phyloP scores from a whole-genome alignment of 2,329 filamentous ascomycete species.

The Massarina eburnea region DNA sequence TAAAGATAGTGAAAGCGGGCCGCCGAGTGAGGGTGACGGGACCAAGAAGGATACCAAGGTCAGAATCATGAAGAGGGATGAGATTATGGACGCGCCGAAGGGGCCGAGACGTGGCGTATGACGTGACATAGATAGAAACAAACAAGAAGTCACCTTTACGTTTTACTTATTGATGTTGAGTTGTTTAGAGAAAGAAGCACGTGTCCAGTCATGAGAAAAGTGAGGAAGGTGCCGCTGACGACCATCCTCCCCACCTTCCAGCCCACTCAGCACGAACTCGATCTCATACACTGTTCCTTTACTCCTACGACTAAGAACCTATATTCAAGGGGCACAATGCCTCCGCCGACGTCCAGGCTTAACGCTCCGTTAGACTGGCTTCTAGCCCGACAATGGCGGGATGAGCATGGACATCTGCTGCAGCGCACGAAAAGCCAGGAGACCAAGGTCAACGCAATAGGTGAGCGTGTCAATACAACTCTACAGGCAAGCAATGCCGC shows the following conservation, averaged over 20 bases:
- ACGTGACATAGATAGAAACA: constrained; percentile 26
- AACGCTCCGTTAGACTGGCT: background rate
- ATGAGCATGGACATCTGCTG: constrained; percentile 21
- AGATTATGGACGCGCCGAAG: constrained; percentile 39
- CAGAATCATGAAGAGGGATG: constrained; percentile 42
- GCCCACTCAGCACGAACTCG: too few relatives aligned
- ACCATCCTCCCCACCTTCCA: constrained; percentile 1
- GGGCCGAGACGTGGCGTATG: constrained; percentile 37
- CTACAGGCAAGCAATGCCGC: background rate
- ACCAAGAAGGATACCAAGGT: constrained; percentile 39
- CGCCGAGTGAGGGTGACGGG: constrained; percentile 19
- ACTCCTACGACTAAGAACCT: background rate
- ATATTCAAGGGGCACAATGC: background rate
- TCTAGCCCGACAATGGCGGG: background rate
- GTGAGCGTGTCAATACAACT: constrained; percentile 1
- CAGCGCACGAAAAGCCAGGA: constrained; percentile 33
- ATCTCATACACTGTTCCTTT: too few relatives aligned
- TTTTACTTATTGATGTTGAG: constrained; percentile 6
- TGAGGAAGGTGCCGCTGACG: constrained; percentile 13
- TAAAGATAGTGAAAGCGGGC: constrained; percentile 33
- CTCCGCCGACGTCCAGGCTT: background rate
- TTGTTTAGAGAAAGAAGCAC: too few relatives aligned
- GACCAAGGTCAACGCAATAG: background rate
- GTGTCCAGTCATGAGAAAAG: too few relatives aligned
- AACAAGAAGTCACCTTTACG: constrained; percentile 21